A percentile compares a stretch with the other conserved stretches of the same genome.
Evolutionary conservation across 192 early-diverging fungal species (phyloP).

Genomic region (Rhizophagus prolifer): DNA sequence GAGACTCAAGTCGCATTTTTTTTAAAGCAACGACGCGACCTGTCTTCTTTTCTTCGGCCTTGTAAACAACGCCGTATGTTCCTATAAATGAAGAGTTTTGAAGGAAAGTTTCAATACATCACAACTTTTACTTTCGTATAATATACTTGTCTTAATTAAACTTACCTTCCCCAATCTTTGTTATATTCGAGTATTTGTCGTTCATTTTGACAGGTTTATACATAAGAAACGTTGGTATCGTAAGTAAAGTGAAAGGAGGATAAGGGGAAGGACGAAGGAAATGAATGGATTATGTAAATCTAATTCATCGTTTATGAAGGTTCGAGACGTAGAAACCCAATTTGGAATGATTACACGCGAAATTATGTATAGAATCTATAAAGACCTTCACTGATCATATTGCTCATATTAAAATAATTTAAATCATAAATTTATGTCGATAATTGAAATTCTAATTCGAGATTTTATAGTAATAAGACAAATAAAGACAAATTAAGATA

Average conservation of each 20-base stretch:
- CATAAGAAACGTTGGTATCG: neutral
- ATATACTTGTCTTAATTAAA: neutral
- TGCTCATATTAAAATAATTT: neutral
- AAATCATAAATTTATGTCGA: too few relatives aligned
- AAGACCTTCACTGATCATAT: neutral
- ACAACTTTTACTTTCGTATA: neutral
- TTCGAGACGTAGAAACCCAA: neutral
- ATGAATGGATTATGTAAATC: neutral
- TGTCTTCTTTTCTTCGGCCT: constrained; percentile 57
- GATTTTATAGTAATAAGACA: too few relatives aligned
- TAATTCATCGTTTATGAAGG: neutral
- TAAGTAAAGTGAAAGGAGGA: neutral
- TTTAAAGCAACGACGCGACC: constrained; percentile 72
- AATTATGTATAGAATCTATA: neutral
- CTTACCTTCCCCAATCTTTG: constrained; percentile 65
- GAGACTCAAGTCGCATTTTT: constrained; percentile 66
- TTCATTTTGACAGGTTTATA: neutral
- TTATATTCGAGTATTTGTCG: constrained; percentile 69
- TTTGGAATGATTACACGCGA: constrained; percentile 21
- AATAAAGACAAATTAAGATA: too few relatives aligned
- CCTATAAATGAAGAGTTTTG: constrained; percentile 46
- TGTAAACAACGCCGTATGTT: constrained; percentile 83
- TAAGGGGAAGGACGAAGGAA: neutral
- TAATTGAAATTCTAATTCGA: too few relatives aligned
- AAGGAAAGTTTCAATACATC: neutral